Conservation (phyloP, 1,284 basidiomycete genomes). For the Moesziomyces aphidis region DNA sequence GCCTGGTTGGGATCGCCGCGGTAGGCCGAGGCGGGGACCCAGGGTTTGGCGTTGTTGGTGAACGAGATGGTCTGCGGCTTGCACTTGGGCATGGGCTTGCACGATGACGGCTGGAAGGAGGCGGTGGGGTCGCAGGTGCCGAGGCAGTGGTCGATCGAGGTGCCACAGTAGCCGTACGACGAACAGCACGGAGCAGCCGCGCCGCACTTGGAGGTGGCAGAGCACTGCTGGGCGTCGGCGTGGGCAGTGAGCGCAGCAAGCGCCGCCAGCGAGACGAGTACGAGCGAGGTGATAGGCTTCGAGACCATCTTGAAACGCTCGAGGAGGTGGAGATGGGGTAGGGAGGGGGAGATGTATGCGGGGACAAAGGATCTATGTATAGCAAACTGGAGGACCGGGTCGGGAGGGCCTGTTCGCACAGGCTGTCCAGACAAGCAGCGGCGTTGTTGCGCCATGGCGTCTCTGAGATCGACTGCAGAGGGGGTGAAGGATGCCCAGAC, state of each 20-base stretch:
- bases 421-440: too few relatives aligned
- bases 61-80: constrained; percentile 41
- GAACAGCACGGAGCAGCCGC: constrained; percentile 36
- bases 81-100: constrained; percentile 54
- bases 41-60: constrained; percentile 43
- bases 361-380: neutral
- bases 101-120: constrained; percentile 39
- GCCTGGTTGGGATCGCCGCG: constrained; percentile 45
- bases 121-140: constrained; percentile 42
- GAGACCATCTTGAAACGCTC: constrained; percentile 7
- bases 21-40: constrained; percentile 31
- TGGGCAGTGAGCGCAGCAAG: constrained; percentile 15
- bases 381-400: neutral
- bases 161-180: constrained; percentile 48
- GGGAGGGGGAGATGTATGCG: constrained; percentile 9
- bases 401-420: too few relatives aligned
- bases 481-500: neutral
- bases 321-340: neutral
- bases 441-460: too few relatives aligned
- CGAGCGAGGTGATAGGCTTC: constrained; percentile 14
- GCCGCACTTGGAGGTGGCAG: constrained; percentile 26
- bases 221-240: constrained; percentile 19
- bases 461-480: neutral
- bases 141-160: constrained; percentile 25
- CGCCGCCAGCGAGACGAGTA: constrained; percentile 19